Evolutionary conservation across 2,329 filamentous ascomycete genomes (phyloP).

Genomic region (Ustilaginoidea virens): DNA sequence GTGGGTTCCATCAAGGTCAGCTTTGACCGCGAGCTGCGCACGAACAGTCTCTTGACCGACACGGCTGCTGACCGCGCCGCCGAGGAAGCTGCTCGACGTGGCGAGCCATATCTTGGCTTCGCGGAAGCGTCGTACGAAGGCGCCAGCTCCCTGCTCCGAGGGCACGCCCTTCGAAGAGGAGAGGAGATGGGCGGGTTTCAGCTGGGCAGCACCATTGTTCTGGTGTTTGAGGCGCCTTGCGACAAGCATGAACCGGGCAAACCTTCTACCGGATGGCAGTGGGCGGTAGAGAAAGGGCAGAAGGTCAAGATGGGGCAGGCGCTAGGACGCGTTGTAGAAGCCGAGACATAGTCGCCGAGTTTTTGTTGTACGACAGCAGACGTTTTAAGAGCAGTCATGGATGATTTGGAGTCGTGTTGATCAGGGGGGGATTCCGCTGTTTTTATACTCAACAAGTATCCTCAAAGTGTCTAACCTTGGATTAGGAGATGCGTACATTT

Average conservation of each 20-base stretch:
- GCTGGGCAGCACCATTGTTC: conserved; percentile 82
- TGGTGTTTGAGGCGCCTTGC: conserved; percentile 86
- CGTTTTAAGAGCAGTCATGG: no score
- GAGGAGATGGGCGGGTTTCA: conserved; percentile 99
- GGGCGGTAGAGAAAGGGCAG: conserved; percentile 77
- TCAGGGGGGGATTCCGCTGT: no score
- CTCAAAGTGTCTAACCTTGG: no score
- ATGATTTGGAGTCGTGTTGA: no score
- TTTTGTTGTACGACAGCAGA: conserved; percentile 5
- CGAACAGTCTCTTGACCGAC: conserved; percentile 84
- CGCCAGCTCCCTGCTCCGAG: conserved; percentile 63
- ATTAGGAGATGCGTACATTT: no score
- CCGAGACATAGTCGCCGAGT: no score
- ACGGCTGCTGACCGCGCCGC: conserved; percentile 81
- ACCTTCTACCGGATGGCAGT: conserved; percentile 59
- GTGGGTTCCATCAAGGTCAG: conserved; percentile 95
- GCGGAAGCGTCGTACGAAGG: conserved; percentile 77
- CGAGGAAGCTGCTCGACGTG: conserved; percentile 57
- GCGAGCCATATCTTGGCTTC: conserved; percentile 79
- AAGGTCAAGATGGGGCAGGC: conserved; percentile 80
- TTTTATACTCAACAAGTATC: no score
- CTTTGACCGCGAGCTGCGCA: conserved; percentile 86
- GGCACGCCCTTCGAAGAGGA: conserved; percentile 69
- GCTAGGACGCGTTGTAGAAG: conserved; percentile 56
- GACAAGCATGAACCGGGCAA: conserved; percentile 36